Evolutionary conservation across 371 early-diverging fungal species (phyloP), one percentile per base, ranked within the genome.

Genomic region (Enterospora canceri): DNA sequence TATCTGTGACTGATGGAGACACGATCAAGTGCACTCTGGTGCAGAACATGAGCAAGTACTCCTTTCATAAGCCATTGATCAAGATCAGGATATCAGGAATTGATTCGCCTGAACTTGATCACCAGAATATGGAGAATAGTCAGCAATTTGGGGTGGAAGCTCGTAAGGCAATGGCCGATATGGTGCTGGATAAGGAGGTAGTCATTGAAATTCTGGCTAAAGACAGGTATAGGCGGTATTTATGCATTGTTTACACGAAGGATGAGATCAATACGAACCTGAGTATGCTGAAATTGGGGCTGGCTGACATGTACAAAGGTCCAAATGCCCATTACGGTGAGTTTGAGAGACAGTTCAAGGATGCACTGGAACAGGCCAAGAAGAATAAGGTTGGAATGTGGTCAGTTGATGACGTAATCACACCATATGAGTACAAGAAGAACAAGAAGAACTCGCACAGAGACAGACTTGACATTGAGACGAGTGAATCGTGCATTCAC

Each of bases 91-190:
- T 88, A 18, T 86, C 86, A 21, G 87, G 87, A 23, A 83, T 88
- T 0, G 88, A 88, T 78, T 87, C 88, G 0, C 88, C 88, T 0
- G 88, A 88, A 78, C 81, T 77, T 5, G 82, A 84, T 32, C 84
- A 84, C 72, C 87, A 87, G 74, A 85, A 85, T 4, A 84, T 83
- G 83, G 84, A 85, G 0, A 83, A 83, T 8, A n/a, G 40, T 12
- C 89, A 88, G 57, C 85, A 85, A 15, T 84, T 79, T 54, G 79
- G 82, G 0, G 65, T 75, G 0, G 87, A 87, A 73, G 82, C 87
- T 12, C 80, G 83, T 29, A 68, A 67, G 0, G 86, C 81, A 74
- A 76, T 87, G 46, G 81, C 81, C 15, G 58, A 77, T 0, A 8
- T 49, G 1, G 28, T 65, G 1, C 24, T 64, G 18, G 66, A 84